phyloP scores from a whole-genome alignment of 2,329 filamentous ascomycete genomes.

The Amauroascus niger region DNA sequence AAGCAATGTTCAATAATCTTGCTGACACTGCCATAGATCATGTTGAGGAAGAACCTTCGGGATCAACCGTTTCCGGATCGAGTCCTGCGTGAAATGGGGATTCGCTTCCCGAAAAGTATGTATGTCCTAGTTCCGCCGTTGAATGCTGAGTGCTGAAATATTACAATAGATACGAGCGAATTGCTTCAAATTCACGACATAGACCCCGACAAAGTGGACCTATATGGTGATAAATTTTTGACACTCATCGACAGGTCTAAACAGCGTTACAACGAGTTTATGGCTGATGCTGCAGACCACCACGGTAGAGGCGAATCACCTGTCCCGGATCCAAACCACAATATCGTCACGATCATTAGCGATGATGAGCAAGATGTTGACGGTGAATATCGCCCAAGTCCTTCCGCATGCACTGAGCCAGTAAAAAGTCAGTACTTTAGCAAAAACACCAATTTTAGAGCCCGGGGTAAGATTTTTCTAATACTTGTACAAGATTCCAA shows the following conservation, averaged over 20 bases:
- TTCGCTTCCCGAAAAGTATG: conserved; percentile 38
- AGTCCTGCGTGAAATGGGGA: conserved; percentile 41
- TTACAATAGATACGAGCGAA: conserved; percentile 28
- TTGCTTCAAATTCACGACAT: conserved; percentile 35
- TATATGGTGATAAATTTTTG: conserved; percentile 37
- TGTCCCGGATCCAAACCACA: conserved; percentile 39
- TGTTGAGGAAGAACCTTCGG: conserved; percentile 37
- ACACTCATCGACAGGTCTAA: conserved; percentile 34
- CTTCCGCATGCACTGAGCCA: neutral
- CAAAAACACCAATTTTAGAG: neutral
- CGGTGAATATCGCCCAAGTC: conserved; percentile 13
- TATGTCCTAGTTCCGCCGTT: neutral
- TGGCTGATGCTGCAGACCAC: conserved; percentile 36
- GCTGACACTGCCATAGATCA: conserved; percentile 26
- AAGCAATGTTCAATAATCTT: neutral
- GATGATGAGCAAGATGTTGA: conserved; percentile 31
- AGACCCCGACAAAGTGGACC: conserved; percentile 37
- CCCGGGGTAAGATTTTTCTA: neutral
- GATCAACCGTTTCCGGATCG: conserved; percentile 40
- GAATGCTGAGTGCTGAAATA: neutral
- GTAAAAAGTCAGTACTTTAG: conserved; percentile 5
- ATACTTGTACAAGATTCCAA: neutral
- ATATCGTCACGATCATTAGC: conserved; percentile 37
- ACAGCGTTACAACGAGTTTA: conserved; percentile 36
- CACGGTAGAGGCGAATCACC: conserved; percentile 34